phyloP scores from a whole-genome alignment of 192 early-diverging fungal species.

The Rhizoclosmatium globosum region DNA sequence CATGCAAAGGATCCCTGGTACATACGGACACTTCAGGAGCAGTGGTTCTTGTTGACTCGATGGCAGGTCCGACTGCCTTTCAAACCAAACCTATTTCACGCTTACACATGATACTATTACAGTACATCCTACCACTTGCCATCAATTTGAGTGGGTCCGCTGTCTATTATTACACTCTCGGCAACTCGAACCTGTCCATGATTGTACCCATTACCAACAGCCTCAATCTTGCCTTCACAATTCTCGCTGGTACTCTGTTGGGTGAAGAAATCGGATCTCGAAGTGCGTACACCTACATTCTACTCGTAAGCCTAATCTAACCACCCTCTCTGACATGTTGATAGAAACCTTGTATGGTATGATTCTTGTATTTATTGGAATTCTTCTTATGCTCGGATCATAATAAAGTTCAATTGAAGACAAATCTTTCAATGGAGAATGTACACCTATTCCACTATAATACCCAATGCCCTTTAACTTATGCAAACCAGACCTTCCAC shows the following conservation, averaged over 20 bases:
- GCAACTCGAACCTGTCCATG: slow-evolving; percentile 85
- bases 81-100: background rate
- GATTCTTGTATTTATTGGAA: slow-evolving; percentile 42
- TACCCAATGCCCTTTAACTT: background rate
- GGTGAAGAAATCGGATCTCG: slow-evolving; percentile 78
- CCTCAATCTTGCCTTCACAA: slow-evolving; percentile 87
- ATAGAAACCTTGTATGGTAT: slow-evolving; percentile 45
- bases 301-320: background rate
- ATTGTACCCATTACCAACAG: slow-evolving; percentile 94
- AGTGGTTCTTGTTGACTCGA: slow-evolving; percentile 78
- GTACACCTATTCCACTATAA: background rate
- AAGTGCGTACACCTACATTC: slow-evolving; percentile 43
- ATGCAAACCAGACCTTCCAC: slow-evolving; percentile 34
- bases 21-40: slow-evolving; percentile 67
- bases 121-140: slow-evolving; percentile 85
- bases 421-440: background rate
- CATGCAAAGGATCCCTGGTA: slow-evolving; percentile 50
- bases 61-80: slow-evolving; percentile 72
- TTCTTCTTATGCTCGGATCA: slow-evolving; percentile 23
- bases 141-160: slow-evolving; percentile 92
- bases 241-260: slow-evolving; percentile 77
- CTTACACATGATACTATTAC: background rate
- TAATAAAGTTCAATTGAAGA: background rate
- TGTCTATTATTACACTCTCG: slow-evolving; percentile 93
- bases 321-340: background rate